Evolutionary conservation across 2,329 filamentous ascomycete genomes (phyloP), one percentile per base, ranked within the genome.

Genomic region (Monosporascus sp.): DNA sequence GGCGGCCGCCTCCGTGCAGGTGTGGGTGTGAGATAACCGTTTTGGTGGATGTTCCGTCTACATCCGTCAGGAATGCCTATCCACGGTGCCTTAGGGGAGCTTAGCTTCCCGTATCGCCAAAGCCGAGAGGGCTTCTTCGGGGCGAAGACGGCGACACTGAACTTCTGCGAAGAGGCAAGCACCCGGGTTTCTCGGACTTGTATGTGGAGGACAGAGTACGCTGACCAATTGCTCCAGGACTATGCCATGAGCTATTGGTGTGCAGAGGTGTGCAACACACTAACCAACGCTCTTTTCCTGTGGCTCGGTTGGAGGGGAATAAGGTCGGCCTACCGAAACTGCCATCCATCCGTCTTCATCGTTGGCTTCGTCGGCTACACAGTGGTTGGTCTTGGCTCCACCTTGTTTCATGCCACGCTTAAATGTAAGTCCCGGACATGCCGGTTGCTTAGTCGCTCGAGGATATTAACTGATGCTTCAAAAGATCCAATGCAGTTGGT

Each of bases 281-380:
- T 92, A 34, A 96, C 91, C 36, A 96, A 96, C 69, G 69, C 88
- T 3, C 74, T 94, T 24, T 96, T 96, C 70, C 77, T 96, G 62
- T 88, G 80, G 69, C 80, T 96, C 20, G 90, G 90, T 7, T 72
- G 83, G 60, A 87, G 86, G 66, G 92, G 92, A 24, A 83, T 94
- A 57, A 73, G 77, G 52, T 91, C 85, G 69, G 95, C 90, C 69
- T 66, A 87, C 40, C 79, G 78, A 58, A 79, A 95, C 70, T 78
- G 79, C 17, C 90, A 96, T 70, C 88, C 91, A 52, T 74, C 71
- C 16, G 86, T 96, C 55, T 96, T 95, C 71, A 66, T 88, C 49
- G 74, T 95, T 3, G 79, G 73, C n/a, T 81, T 74, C 52, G 48
- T 77, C 17, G 80, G 80, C 24, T 83, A 82, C 59, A 71, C 81